These are phyloP conservation scores for Irpex sp. DNA, from an alignment of 1,284 basidiomycete genomes.

Conservation along the genomic window DNA sequence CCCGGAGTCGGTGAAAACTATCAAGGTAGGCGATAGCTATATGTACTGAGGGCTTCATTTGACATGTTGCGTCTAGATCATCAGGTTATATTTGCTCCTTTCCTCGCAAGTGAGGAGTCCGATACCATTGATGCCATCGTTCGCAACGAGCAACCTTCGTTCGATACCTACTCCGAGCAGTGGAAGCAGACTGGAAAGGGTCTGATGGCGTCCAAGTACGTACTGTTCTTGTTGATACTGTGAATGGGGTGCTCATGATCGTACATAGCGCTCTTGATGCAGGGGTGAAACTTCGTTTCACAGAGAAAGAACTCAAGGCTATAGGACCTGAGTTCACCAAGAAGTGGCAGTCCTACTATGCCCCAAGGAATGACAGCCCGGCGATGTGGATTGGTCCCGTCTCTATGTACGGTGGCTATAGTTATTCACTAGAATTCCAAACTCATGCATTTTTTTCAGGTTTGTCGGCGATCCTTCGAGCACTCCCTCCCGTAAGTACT, in stretches of 20 bases:
- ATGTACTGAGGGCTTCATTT: not conserved
- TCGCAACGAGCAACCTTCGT: constrained; percentile 5
- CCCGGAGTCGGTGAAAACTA: constrained; percentile 13
- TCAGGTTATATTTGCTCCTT: constrained; percentile 14
- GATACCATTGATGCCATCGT: constrained; percentile 18
- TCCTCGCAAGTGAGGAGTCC: constrained; percentile 14
- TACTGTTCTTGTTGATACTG: not conserved
- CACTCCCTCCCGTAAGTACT: constrained; percentile 4
- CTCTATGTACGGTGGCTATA: constrained; percentile 22
- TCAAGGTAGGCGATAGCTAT: constrained; percentile 5
- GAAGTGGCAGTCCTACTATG: constrained; percentile 37
- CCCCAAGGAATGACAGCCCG: constrained; percentile 39
- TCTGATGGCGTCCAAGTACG: constrained; percentile 46
- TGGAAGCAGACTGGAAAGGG: constrained; percentile 43
- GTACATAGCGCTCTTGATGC: constrained; percentile 33
- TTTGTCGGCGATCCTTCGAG: constrained; percentile 2
- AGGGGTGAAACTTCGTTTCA: constrained; percentile 43
- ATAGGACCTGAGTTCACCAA: constrained; percentile 37
- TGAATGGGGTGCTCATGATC: not conserved
- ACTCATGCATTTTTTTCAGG: not conserved
- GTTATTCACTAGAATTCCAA: not conserved
- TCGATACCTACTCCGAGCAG: constrained; percentile 32
- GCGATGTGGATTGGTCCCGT: constrained; percentile 29
- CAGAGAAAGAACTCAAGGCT: constrained; percentile 33
- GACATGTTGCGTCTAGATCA: constrained; percentile 15